phyloP scores from a whole-genome alignment of 208 protist species.

The Novymonas esmeraldas region DNA sequence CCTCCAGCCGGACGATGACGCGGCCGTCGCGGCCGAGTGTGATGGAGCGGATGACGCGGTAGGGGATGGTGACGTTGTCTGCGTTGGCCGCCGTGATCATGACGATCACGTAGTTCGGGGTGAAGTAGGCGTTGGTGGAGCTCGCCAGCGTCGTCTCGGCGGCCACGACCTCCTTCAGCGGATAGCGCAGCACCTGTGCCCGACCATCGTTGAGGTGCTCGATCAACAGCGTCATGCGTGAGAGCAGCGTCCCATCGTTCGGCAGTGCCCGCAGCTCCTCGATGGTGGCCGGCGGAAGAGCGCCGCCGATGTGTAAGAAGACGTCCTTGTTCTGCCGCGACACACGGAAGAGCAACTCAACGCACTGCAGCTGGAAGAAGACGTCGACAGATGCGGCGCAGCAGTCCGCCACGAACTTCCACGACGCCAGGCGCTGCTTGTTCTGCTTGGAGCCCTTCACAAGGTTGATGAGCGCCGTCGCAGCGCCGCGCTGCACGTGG shows the following conservation, averaged over 20 bases:
- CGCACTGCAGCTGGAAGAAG: constrained; percentile 93
- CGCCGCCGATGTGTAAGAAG: constrained; percentile 41
- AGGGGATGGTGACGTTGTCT: constrained; percentile 89
- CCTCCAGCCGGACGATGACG: constrained; percentile 79
- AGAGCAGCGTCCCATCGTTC: constrained; percentile 74
- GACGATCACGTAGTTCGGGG: constrained; percentile 79
- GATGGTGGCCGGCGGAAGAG: constrained; percentile 36
- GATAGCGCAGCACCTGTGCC: constrained; percentile 66
- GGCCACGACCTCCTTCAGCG: constrained; percentile 63
- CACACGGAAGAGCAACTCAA: constrained; percentile 90
- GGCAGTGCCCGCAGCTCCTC: constrained; percentile 61
- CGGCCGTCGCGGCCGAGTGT: constrained; percentile 79
- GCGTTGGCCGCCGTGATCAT: constrained; percentile 79
- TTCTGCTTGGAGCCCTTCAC: constrained; percentile 91
- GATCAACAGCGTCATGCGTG: constrained; percentile 75
- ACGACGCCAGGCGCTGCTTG: constrained; percentile 77
- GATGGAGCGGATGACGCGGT: constrained; percentile 80
- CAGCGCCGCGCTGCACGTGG: constrained; percentile 66
- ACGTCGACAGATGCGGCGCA: constrained; percentile 77
- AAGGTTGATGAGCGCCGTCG: constrained; percentile 90
- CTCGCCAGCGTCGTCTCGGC: constrained; percentile 69
- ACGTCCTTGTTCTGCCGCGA: constrained; percentile 73
- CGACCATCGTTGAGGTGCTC: constrained; percentile 67
- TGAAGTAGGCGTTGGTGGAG: constrained; percentile 78
- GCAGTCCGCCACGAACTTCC: constrained; percentile 75